phyloP scores from a whole-genome alignment of 164 flowering plant genomes.

The Stephania japonica region DNA sequence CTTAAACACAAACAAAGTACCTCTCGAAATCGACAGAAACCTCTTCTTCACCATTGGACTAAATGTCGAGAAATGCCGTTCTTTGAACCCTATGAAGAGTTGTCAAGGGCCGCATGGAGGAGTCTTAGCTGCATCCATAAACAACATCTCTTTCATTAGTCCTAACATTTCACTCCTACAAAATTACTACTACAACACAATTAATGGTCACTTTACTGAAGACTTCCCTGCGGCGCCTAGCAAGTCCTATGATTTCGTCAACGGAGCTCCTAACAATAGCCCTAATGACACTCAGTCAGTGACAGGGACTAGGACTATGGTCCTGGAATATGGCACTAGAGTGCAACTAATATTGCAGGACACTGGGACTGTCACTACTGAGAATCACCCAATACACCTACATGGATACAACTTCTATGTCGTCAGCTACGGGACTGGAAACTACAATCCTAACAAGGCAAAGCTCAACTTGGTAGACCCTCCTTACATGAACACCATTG shows the following conservation, averaged over 20 bases:
- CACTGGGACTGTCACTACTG: constrained; percentile 50
- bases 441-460: constrained; percentile 43
- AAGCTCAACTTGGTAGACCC: constrained; percentile 58
- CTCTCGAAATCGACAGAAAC: constrained; percentile 39
- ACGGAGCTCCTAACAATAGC: constrained; percentile 54
- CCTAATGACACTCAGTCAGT: constrained; percentile 42
- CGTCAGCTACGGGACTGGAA: constrained; percentile 56
- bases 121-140: constrained; percentile 53
- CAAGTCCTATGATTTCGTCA: constrained; percentile 49
- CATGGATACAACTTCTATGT: constrained; percentile 76
- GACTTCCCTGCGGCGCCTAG: constrained; percentile 57
- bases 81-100: constrained; percentile 35
- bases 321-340: constrained; percentile 46
- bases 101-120: constrained; percentile 46
- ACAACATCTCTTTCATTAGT: constrained; percentile 44
- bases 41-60: constrained; percentile 58
- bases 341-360: constrained; percentile 63
- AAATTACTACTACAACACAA: constrained; percentile 42
- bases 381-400: constrained; percentile 73
- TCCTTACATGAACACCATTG: constrained; percentile 60
- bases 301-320: constrained; percentile 48
- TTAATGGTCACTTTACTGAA: constrained; percentile 39
- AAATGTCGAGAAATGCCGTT: constrained; percentile 40
- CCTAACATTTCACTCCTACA: constrained; percentile 49
- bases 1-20: constrained; percentile 32